phyloP scores from a whole-genome alignment of 2,329 filamentous ascomycete genomes.

The Lasiodiplodia sp. region DNA sequence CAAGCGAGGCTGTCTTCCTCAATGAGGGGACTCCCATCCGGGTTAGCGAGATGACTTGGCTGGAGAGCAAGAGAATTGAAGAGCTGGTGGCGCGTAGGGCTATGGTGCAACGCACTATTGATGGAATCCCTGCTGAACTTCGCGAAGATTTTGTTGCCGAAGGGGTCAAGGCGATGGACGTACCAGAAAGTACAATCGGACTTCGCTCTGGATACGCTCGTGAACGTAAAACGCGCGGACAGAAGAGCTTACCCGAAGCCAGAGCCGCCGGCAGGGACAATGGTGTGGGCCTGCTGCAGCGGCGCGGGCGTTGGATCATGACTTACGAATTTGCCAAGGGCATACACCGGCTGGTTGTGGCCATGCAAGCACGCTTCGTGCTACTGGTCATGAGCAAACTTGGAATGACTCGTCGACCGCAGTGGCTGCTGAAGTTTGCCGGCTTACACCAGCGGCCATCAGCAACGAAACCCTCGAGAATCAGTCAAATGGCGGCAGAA shows the following conservation, averaged over 20 bases:
- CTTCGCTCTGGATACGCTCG: constrained; percentile 65
- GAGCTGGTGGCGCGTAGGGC: constrained; percentile 69
- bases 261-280: constrained; percentile 51
- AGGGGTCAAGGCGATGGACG: constrained; percentile 43
- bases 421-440: constrained; percentile 67
- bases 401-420: constrained; percentile 68
- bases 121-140: constrained; percentile 52
- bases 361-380: constrained; percentile 63
- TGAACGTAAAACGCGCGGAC: constrained; percentile 68
- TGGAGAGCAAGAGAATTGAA: constrained; percentile 83
- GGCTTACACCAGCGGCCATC: constrained; percentile 36
- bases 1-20: constrained; percentile 93
- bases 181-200: constrained; percentile 43
- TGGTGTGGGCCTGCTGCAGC: constrained; percentile 80
- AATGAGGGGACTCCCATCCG: constrained; percentile 84
- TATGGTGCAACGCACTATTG: constrained; percentile 46
- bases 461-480: constrained; percentile 39
- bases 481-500: constrained; percentile 29
- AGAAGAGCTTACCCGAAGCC: constrained; percentile 51
- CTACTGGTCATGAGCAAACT: constrained; percentile 64
- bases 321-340: constrained; percentile 78
- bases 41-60: constrained; percentile 81
- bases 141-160: constrained; percentile 50
- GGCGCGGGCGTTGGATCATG: constrained; percentile 79
- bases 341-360: constrained; percentile 71